Evolutionary conservation across 176 grass and related monocot species (phyloP).

Genomic region (Themeda triandra): DNA sequence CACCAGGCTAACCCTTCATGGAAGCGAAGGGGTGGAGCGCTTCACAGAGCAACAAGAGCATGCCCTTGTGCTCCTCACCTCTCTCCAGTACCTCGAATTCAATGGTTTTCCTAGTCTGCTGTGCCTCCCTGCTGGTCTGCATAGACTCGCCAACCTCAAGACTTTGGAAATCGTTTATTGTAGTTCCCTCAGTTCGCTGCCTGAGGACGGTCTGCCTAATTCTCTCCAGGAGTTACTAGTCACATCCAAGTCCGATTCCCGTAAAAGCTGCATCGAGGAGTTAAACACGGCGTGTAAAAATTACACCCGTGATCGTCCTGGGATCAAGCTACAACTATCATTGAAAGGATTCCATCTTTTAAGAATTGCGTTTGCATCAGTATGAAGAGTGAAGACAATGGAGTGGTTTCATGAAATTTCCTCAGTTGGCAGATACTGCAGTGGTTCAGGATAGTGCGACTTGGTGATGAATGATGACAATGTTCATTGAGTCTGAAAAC

Average conservation of each 20-base stretch:
- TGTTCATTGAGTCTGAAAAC: too few relatives aligned
- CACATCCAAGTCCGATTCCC: rapidly evolving
- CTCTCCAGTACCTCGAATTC: neutral
- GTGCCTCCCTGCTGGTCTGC: neutral
- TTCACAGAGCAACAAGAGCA: neutral
- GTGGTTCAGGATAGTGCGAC: too few relatives aligned
- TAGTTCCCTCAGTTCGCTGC: neutral
- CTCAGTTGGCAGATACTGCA: too few relatives aligned
- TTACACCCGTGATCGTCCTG: neutral
- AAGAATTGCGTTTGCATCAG: too few relatives aligned
- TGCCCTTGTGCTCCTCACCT: neutral
- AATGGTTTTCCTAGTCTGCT: rapidly evolving
- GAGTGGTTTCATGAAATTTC: too few relatives aligned
- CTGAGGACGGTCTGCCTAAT: neutral
- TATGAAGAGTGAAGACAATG: too few relatives aligned
- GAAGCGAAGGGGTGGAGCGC: neutral
- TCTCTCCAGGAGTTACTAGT: neutral
- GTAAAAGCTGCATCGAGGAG: neutral
- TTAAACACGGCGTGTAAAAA: neutral
- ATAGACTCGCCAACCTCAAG: neutral
- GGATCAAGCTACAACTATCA: neutral
- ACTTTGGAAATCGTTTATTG: neutral
- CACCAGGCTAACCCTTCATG: neutral
- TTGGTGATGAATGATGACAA: too few relatives aligned
- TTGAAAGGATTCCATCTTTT: too few relatives aligned